These are phyloP conservation scores for Spathaspora arborariae DNA, from an alignment of 805 yeast genomes.

Conservation along the genomic window DNA sequence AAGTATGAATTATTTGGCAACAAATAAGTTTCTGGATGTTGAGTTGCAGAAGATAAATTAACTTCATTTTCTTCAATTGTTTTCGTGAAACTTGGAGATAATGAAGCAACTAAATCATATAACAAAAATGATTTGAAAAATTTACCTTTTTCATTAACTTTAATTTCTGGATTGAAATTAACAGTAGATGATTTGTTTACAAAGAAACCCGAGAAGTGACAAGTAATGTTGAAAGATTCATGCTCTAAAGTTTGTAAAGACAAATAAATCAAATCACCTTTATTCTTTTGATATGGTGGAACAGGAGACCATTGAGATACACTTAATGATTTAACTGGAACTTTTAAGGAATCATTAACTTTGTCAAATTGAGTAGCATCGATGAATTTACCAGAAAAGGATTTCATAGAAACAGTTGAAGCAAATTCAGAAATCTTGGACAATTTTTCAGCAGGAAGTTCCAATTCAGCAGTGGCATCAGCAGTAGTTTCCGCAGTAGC, in stretches of 20 bases:
- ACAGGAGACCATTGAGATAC: constrained; percentile 88
- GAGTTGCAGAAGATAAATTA: constrained; percentile 31
- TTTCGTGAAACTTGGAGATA: constrained; percentile 60
- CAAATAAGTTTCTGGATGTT: constrained; percentile 53
- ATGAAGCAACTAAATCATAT: constrained; percentile 53
- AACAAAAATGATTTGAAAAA: constrained; percentile 46
- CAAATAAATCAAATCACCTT: constrained; percentile 81
- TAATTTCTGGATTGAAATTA: constrained; percentile 65
- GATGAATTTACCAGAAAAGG: constrained; percentile 11
- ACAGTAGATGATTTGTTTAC: constrained; percentile 65
- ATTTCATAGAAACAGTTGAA: constrained; percentile 9
- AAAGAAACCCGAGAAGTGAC: constrained; percentile 74
- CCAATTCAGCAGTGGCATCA: constrained; percentile 1
- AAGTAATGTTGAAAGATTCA: constrained; percentile 74
- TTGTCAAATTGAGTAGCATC: constrained; percentile 27
- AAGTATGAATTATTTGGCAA: constrained; percentile 60
- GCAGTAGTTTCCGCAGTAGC: background rate
- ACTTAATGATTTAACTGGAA: constrained; percentile 53
- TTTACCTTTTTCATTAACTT: constrained; percentile 34
- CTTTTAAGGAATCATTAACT: constrained; percentile 24
- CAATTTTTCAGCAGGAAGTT: constrained; percentile 28
- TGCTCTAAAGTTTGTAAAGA: constrained; percentile 75
- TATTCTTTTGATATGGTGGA: constrained; percentile 52
- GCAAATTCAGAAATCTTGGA: constrained; percentile 14
- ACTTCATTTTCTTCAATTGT: constrained; percentile 52